phyloP scores from a whole-genome alignment of 1,284 basidiomycete species.

The Leccinum fuscescens region DNA sequence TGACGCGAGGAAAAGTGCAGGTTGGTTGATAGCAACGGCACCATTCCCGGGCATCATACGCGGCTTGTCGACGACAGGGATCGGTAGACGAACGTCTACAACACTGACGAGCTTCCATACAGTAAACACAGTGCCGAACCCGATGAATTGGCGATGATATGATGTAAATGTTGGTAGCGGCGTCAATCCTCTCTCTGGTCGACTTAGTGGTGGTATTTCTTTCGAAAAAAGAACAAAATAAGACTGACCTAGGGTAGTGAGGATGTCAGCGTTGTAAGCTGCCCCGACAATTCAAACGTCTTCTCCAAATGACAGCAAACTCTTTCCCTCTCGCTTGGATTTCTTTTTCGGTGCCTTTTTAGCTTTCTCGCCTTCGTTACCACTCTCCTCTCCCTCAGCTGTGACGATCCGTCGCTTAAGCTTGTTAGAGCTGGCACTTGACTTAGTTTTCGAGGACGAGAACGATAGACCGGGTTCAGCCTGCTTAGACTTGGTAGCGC shows the following conservation, averaged over 20 bases:
- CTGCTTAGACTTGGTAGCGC: constrained; percentile 19
- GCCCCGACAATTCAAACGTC: constrained; percentile 16
- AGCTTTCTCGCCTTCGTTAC: constrained; percentile 18
- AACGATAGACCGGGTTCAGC: constrained; percentile 39
- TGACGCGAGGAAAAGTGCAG: constrained; percentile 8
- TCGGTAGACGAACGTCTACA: not conserved
- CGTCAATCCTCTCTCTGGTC: not conserved
- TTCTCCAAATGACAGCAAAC: constrained; percentile 59
- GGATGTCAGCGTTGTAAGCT: not conserved
- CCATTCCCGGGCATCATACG: constrained; percentile 3
- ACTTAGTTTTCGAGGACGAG: constrained; percentile 35
- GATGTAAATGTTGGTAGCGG: not conserved
- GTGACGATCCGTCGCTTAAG: constrained; percentile 44
- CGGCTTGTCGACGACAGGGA: not conserved
- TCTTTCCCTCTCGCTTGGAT: constrained; percentile 48
- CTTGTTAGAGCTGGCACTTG: constrained; percentile 26
- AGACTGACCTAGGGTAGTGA: constrained; percentile 5
- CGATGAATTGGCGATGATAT: too few species aligned
- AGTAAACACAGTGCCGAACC: not conserved
- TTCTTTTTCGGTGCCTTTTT: constrained; percentile 45
- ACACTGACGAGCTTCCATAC: not conserved
- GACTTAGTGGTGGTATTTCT: not conserved
- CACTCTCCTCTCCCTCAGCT: constrained; percentile 30
- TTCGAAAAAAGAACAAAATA: not conserved
- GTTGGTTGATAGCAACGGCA: constrained; percentile 10